A percentile compares a stretch with the other conserved stretches of the same genome.
Conservation (phyloP, 148 eudicot genomes). For the Tetragonia tetragonoides region DNA sequence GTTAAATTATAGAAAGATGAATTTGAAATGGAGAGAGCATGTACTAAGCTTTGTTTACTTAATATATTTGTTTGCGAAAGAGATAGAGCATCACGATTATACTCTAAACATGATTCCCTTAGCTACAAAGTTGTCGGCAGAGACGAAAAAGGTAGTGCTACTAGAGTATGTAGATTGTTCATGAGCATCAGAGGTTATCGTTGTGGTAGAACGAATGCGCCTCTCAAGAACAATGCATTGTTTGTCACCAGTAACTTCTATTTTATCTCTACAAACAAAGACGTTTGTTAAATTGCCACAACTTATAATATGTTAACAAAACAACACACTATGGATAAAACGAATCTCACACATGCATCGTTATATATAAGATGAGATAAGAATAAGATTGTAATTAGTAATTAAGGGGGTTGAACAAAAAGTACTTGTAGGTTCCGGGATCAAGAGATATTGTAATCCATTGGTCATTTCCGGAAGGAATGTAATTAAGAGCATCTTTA, state of each 20-base stretch:
- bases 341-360: too few species aligned
- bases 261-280: conserved; percentile 10
- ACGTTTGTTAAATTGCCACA: not conserved
- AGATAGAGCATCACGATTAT: not conserved
- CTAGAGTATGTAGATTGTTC: not conserved
- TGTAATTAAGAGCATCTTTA: conserved; percentile 15
- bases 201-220: not conserved
- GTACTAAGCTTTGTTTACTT: not conserved
- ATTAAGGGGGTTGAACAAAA: not conserved
- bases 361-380: not conserved
- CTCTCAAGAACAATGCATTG: conserved; percentile 23
- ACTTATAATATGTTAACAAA: not conserved
- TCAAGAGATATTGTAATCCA: conserved; percentile 18
- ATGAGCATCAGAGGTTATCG: conserved; percentile 12
- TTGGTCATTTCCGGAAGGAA: conserved; percentile 18
- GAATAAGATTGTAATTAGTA: not conserved
- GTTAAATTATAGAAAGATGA: too few species aligned
- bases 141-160: conserved; percentile 13
- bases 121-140: conserved; percentile 27
- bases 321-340: too few species aligned
- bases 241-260: not conserved
- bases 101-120: conserved; percentile 20
- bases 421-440: conserved; percentile 22
- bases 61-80: not conserved
- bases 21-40: too few species aligned